Evolutionary conservation across 1,284 basidiomycete genomes (phyloP), one percentile per base, ranked within the genome.

Genomic region (Apiotrichum montevideense): DNA sequence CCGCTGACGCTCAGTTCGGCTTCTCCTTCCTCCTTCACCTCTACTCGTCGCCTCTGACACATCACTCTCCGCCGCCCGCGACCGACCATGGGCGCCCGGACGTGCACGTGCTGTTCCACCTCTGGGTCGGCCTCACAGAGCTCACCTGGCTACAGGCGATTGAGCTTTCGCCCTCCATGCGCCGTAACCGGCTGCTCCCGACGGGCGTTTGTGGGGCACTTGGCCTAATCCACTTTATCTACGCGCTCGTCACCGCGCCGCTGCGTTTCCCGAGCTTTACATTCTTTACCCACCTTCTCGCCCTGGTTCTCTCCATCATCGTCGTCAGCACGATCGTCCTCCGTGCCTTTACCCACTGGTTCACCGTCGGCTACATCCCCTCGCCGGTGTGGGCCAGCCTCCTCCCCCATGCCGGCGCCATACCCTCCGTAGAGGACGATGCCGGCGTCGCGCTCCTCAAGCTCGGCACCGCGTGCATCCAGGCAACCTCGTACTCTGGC

Each of bases 1-100:
- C 21, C 21, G 21, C 21, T 21, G 21, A 21, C 21, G 21, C 21
- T 1, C 52, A 72, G 67, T 72, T 72, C 52, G 69, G 70, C 49
- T 73, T 69, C 56, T 68, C 67, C 1, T 74, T 72, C 62, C 63
- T 75, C 29, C 66, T 73, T 1, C 75, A 77, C 58, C 62, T 77
- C 14, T 77, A 76, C 63, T 73, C 74, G 5, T 72, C 71, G 3
- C 75, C 74, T 5, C 58, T 75, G 9, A 77, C 74, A 2, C 74
- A 76, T 59, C 66, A 72, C 48, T 68, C 63, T 15, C 63, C 68
- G 8, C 57, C 63, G 4, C 62, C 59, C 21, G 57, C 59, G 14
- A 56, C 64, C 2, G 59, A 52, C 11, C 62, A 69, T 33, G 66
- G 68, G 6, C 57, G 75, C 9, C 75, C 75, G 2, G 74, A 76